Evolutionary conservation across 2,329 filamentous ascomycete species (phyloP), one percentile per base, ranked within the genome.

Genomic region (Cladosporium cucumerinum): DNA sequence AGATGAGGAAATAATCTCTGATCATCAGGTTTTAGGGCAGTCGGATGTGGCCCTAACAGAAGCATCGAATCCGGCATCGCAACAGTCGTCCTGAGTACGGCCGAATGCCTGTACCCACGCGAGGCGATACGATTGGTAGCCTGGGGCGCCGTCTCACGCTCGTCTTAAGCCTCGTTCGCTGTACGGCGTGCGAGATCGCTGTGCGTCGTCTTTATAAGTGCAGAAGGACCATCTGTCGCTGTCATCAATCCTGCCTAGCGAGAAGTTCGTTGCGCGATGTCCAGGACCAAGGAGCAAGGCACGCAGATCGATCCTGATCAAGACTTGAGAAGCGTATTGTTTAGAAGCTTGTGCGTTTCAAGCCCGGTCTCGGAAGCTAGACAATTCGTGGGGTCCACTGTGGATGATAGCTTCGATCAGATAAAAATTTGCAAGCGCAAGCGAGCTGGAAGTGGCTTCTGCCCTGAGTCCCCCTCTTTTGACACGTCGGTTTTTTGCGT

Each of bases 341-440:
- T 57, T 36, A 6, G 54, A 57, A 57, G 54, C 54, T 57, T 57
- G 54, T 32, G 18, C 54, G 26, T 32, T 36, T 39, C 32, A 57
- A 57, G 28, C 30, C 32, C 32, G 26, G 48, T 21, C 14, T 52
- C 48, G 23, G 48, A 52, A 52, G 48, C 48, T 57, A 36, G 28
- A 21, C 30, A 14, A 18, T 30, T 18, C 36, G 21, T 32, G 32
- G 12, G 28, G n/a, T 39, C 54, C 48, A 52, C 48, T 28, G 48
- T 18, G 48, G 48, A 26, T 52, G 14, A 26, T 57, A 18, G 54
- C 54, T 57, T 57, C 54, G 54, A 57, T 57, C 54, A 23, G 54
- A 57, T 57, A 57, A 57, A 34, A 36, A 57, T 32, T 36, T 57
- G 39, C 39, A 46, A 46, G n/a, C 39, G 2, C n/a, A 46, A 21